Base-by-base conservation (phyloP, 1,139 yeast species). In the Yueomyces sp. region DNA sequence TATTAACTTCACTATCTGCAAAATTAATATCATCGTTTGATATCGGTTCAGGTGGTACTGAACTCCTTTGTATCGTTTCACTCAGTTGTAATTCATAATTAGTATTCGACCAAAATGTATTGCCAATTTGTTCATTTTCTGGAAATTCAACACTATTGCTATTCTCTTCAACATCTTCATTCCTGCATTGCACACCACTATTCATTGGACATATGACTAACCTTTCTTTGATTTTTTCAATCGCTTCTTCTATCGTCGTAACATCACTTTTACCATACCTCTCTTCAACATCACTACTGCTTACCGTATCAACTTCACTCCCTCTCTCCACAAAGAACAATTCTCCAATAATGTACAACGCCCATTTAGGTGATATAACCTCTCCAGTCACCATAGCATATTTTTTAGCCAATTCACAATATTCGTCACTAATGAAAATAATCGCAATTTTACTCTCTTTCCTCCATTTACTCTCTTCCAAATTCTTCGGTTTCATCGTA, bases 361-460 rank as follows among this genome's bases (percentile, higher is more conserved):
- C 96, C 63, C 81, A 67, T 54, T 97, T 68, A 8, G 95, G 84
- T 25, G 96, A 84, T 38, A 91, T 75, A 9, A 96, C 96, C 62
- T 91, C 97, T 32, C 98, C 98, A 0, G 95, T 70, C 56, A 89
- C 96, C 59, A 89, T 96, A 98, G 98, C 91, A 64, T 84, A 91
- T 53, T 77, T 78, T 59, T 86, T 87, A 33, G 93, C 91, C 4
- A 82, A 59, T 1, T 75, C 62, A 50, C 68, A 77, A 36, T 50
- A 55, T 41, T 73, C 75, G 2, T 64, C 57, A 2, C 70, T 67
- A 54, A 81, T 80, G 52, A 91, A 82, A 2, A 86, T 85, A 31
- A 78, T 83, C 0, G 91, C 83, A 44, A 89, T 73, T 41, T 73
- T 73, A 5, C 89, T 75, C 48, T 78, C 89, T 27, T 76, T 66